Evolutionary conservation across 2,329 filamentous ascomycete genomes (phyloP).

Genomic region (Grosmannia huntii): DNA sequence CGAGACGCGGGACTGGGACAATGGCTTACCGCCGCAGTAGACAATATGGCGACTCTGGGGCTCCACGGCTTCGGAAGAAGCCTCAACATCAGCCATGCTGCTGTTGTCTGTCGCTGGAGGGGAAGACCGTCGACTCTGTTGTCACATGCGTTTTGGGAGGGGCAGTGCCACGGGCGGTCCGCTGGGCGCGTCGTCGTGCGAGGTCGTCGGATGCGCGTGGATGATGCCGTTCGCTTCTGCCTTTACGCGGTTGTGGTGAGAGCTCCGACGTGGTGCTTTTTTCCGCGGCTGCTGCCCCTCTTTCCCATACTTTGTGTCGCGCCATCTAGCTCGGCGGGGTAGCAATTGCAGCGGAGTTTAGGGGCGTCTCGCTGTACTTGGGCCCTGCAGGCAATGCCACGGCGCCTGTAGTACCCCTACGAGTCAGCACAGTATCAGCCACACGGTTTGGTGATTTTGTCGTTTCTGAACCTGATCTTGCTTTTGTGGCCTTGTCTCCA

Average conservation of each 20-base stretch:
- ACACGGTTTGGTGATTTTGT: no score
- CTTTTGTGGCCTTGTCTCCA: no score
- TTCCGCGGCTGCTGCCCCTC: background rate
- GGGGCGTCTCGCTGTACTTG: background rate
- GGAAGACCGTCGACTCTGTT: background rate
- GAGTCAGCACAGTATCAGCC: background rate
- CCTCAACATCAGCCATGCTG: conserved; percentile 40
- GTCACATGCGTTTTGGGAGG: background rate
- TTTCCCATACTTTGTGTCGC: background rate
- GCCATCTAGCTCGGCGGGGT: background rate
- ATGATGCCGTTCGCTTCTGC: background rate
- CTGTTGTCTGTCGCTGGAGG: background rate
- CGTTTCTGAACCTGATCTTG: no score
- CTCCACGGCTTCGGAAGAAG: conserved; percentile 29
- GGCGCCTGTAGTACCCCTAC: background rate
- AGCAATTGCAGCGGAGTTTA: background rate
- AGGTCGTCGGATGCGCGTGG: background rate
- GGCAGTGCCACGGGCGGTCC: background rate
- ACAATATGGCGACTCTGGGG: conserved; percentile 37
- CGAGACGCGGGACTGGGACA: background rate
- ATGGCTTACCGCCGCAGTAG: conserved; percentile 44
- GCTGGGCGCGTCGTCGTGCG: background rate
- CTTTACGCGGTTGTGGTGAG: background rate
- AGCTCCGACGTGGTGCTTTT: background rate
- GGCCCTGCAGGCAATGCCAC: background rate